phyloP scores from a whole-genome alignment of 1,284 basidiomycete species.

The Chondrostereum purpureum region DNA sequence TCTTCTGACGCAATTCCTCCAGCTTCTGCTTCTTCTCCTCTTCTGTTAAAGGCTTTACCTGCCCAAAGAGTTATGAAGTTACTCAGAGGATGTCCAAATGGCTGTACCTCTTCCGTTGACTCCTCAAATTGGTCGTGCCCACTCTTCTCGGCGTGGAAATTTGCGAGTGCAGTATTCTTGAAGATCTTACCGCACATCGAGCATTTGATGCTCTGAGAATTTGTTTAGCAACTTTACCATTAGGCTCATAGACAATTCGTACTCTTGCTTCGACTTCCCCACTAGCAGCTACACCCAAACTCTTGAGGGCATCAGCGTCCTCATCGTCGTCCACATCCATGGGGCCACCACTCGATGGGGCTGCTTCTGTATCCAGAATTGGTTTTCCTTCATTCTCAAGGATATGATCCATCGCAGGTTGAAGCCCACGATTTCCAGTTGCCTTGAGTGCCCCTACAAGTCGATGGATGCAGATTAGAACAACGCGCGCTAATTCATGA shows the following conservation, averaged over 20 bases:
- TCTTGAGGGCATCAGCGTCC: constrained; percentile 58
- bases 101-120: constrained; percentile 81
- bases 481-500: not conserved
- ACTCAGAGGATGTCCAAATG: not conserved
- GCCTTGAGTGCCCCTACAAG: constrained; percentile 77
- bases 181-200: constrained; percentile 81
- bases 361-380: constrained; percentile 51
- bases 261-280: constrained; percentile 52
- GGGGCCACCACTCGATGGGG: constrained; percentile 25
- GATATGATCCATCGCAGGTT: constrained; percentile 87
- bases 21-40: constrained; percentile 88
- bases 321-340: constrained; percentile 63
- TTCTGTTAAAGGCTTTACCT: constrained; percentile 91
- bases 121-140: constrained; percentile 96
- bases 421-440: constrained; percentile 71
- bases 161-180: constrained; percentile 83
- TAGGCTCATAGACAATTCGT: constrained; percentile 4
- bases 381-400: constrained; percentile 71
- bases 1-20: constrained; percentile 71
- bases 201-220: constrained; percentile 57
- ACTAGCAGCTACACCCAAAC: constrained; percentile 37
- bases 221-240: no score
- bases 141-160: constrained; percentile 92
- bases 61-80: not conserved
- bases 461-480: constrained; percentile 7